Evolutionary conservation across 495 filamentous ascomycete genomes (phyloP).

Genomic region (Aspergillus conjunctus): DNA sequence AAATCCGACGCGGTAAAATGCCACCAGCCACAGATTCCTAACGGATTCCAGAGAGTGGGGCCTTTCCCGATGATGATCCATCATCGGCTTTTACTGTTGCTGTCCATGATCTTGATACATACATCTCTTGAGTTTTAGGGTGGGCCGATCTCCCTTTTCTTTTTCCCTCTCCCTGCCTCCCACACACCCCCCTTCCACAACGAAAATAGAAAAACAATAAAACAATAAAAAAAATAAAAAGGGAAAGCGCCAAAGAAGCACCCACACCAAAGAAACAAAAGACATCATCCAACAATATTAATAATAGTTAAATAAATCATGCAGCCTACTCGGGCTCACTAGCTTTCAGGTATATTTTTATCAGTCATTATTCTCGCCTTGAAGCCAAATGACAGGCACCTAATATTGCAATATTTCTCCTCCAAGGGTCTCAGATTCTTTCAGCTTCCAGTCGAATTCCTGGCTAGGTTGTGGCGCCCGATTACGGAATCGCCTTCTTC

Average conservation of each 20-base stretch:
- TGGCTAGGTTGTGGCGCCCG: slow-evolving; percentile 17
- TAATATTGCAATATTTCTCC: no score
- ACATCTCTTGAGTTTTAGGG: slow-evolving; percentile 32
- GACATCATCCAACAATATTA: neutral
- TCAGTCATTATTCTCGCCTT: neutral
- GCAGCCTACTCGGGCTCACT: neutral
- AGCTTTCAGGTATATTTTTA: neutral
- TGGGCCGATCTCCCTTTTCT: slow-evolving; percentile 26
- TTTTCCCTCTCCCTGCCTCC: slow-evolving; percentile 16
- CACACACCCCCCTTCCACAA: slow-evolving; percentile 12
- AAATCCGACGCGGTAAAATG: slow-evolving; percentile 19
- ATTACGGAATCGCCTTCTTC: slow-evolving; percentile 14
- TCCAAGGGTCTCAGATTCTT: neutral
- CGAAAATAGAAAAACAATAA: neutral
- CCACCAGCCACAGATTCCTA: slow-evolving; percentile 25
- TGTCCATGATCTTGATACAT: slow-evolving; percentile 36
- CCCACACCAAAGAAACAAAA: neutral
- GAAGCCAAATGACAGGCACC: no score
- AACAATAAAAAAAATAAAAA: neutral
- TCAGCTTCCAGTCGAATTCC: slow-evolving; percentile 4
- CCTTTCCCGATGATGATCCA: slow-evolving; percentile 32
- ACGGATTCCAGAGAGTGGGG: slow-evolving; percentile 28
- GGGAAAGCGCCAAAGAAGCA: neutral
- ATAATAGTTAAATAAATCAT: neutral
- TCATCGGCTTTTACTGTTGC: slow-evolving; percentile 26